phyloP scores from a whole-genome alignment of 495 filamentous ascomycete genomes.

The Chlorociboria aeruginascens region DNA sequence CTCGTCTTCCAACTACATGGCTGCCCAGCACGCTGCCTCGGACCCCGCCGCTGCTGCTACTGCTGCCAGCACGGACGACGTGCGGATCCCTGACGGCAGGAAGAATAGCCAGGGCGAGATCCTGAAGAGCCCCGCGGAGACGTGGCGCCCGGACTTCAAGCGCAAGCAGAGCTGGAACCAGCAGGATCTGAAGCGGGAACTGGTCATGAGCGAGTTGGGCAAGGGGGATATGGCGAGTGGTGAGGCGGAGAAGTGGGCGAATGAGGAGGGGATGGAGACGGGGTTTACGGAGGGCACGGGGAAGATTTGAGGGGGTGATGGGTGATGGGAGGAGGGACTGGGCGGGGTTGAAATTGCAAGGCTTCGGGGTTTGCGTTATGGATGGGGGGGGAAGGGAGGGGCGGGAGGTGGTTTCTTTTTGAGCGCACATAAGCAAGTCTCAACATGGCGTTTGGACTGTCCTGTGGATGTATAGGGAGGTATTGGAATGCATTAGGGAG shows the following conservation, averaged over 20 bases:
- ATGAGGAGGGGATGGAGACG: background rate
- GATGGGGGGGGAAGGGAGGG: background rate
- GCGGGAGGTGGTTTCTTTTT: background rate
- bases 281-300: constrained; percentile 8
- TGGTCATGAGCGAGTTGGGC: background rate
- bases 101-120: constrained; percentile 11
- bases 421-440: background rate
- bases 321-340: background rate
- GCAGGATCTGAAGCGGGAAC: constrained; percentile 33
- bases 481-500: no score
- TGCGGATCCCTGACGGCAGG: constrained; percentile 8
- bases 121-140: constrained; percentile 13
- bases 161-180: constrained; percentile 32
- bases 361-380: no score
- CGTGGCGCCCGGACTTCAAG: constrained; percentile 32
- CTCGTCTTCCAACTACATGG: background rate
- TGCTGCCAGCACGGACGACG: background rate
- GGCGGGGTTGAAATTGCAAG: background rate
- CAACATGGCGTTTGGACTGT: no score
- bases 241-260: background rate
- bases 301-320: background rate
- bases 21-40: background rate
- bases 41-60: background rate
- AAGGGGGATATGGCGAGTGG: background rate
- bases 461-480: no score